A percentile compares a stretch with the other conserved stretches of the same genome.
Evolutionary conservation across 495 filamentous ascomycete species (phyloP).

Genomic region (Darksidea phi): DNA sequence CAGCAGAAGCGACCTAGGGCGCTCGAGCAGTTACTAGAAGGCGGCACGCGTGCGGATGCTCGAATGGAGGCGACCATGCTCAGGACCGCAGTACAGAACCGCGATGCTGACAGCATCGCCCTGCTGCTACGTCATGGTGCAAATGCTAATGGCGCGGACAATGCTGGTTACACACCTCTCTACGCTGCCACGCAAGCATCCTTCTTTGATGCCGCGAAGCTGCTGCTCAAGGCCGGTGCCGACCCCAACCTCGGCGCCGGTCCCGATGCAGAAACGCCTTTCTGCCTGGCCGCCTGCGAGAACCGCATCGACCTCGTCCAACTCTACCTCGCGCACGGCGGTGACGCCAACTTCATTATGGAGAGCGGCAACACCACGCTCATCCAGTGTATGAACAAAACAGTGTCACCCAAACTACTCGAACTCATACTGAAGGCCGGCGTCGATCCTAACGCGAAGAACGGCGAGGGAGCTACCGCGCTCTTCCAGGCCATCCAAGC

Average conservation of each 20-base stretch:
- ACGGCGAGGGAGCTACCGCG: slow-evolving; percentile 51
- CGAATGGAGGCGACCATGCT: slow-evolving; percentile 38
- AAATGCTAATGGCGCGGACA: slow-evolving; percentile 48
- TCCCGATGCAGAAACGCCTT: slow-evolving; percentile 45
- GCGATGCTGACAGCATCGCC: slow-evolving; percentile 50
- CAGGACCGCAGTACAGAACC: slow-evolving; percentile 46
- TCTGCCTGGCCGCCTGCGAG: slow-evolving; percentile 42
- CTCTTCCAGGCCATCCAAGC: slow-evolving; percentile 48
- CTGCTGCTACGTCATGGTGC: slow-evolving; percentile 53
- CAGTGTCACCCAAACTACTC: slow-evolving; percentile 45
- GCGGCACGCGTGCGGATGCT: slow-evolving; percentile 51
- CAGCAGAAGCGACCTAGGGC: slow-evolving; percentile 46
- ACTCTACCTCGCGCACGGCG: slow-evolving; percentile 51
- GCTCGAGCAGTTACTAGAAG: slow-evolving; percentile 53
- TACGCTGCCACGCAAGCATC: slow-evolving; percentile 47
- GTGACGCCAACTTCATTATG: slow-evolving; percentile 46
- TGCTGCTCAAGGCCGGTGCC: slow-evolving; percentile 54
- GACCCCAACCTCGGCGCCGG: slow-evolving; percentile 50
- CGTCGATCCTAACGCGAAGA: slow-evolving; percentile 53
- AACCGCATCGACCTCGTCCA: slow-evolving; percentile 48
- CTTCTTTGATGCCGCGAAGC: slow-evolving; percentile 47
- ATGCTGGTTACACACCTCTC: slow-evolving; percentile 47
- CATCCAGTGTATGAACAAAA: slow-evolving; percentile 51
- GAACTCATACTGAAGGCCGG: slow-evolving; percentile 52
- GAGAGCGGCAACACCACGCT: slow-evolving; percentile 50